Conservation (phyloP, 2,329 filamentous ascomycete species). For the Colletotrichum cereale region DNA sequence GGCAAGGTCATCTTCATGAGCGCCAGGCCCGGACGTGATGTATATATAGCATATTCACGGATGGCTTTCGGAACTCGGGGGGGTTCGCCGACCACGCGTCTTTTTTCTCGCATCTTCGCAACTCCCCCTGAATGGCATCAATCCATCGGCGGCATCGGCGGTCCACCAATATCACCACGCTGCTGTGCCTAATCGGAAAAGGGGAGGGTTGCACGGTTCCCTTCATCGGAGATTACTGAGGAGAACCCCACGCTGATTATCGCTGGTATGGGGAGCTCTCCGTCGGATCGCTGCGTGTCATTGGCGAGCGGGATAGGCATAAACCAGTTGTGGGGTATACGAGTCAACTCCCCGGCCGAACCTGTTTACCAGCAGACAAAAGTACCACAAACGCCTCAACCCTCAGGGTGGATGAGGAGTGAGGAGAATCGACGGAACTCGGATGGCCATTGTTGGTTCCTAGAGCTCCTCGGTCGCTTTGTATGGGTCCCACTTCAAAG, state of each 20-base stretch:
- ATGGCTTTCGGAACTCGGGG: slow-evolving; percentile 20
- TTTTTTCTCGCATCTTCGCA: background rate
- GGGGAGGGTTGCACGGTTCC: slow-evolving; percentile 11
- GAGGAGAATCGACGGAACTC: background rate
- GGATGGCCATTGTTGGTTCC: background rate
- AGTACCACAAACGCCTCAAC: background rate
- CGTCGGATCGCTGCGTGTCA: background rate
- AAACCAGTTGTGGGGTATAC: slow-evolving; percentile 9
- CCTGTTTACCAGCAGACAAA: slow-evolving; percentile 24
- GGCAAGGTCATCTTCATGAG: background rate
- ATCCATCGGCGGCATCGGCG: slow-evolving; percentile 6
- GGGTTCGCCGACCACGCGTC: background rate
- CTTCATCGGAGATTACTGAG: slow-evolving; percentile 34
- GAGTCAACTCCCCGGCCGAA: slow-evolving; percentile 29
- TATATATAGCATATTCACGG: background rate
- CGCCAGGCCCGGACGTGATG: background rate
- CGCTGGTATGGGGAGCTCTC: slow-evolving; percentile 19
- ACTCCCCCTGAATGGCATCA: slow-evolving; percentile 1
- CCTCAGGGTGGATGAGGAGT: no score
- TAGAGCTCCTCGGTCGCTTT: background rate
- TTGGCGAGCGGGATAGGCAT: slow-evolving; percentile 1
- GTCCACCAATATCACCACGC: slow-evolving; percentile 27
- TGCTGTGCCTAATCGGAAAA: slow-evolving; percentile 12
- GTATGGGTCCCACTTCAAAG: background rate
- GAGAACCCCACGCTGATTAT: slow-evolving; percentile 23